Conservation (phyloP, 2,329 filamentous ascomycete species). For the Lasiodiplodia hormozganensis region DNA sequence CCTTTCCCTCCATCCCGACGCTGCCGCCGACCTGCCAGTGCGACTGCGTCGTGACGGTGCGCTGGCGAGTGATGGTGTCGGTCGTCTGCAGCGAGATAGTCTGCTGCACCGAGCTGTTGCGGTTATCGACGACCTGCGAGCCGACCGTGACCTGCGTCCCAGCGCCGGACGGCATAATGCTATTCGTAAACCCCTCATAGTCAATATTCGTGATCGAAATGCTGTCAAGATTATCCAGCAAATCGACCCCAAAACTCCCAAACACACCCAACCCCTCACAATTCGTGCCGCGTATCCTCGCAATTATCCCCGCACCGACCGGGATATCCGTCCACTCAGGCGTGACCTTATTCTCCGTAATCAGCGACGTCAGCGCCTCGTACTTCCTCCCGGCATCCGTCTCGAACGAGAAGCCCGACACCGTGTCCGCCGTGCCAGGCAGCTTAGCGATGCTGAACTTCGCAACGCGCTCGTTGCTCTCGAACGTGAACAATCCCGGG, state of each 20-base stretch:
- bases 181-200: slow-evolving; percentile 9
- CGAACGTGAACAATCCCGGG: not conserved
- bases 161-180: slow-evolving; percentile 2
- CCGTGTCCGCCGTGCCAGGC: not conserved
- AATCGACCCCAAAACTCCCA: not conserved
- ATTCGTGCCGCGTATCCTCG: not conserved
- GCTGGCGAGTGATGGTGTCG: not conserved
- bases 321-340: not conserved
- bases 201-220: slow-evolving; percentile 11
- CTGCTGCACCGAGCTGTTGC: slow-evolving; percentile 15
- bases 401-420: slow-evolving; percentile 2
- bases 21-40: slow-evolving; percentile 15
- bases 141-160: slow-evolving; percentile 5
- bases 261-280: not conserved
- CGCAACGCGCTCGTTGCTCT: slow-evolving; percentile 1
- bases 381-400: not conserved
- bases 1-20: not conserved
- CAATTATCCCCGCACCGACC: slow-evolving; percentile 1
- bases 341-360: not conserved
- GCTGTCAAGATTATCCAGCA: not conserved
- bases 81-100: slow-evolving; percentile 11
- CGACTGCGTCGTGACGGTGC: not conserved
- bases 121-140: slow-evolving; percentile 4
- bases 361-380: not conserved
- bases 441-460: slow-evolving; percentile 7